Conservation (phyloP, 2,329 filamentous ascomycete genomes). For the Colletotrichum lindemuthianum region DNA sequence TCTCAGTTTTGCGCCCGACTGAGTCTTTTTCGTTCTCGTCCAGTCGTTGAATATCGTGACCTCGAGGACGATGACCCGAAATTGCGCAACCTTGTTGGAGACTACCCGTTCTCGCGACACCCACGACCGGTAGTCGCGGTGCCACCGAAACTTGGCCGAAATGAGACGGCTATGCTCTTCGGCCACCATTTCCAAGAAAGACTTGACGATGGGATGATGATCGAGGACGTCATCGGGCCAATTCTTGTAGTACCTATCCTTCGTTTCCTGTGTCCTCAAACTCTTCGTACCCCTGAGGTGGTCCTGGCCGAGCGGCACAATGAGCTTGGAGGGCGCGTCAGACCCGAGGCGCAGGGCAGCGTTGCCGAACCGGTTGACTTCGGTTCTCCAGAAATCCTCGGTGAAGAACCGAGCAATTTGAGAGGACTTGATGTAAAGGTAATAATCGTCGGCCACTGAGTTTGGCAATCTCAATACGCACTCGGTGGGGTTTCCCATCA, state of each 20-base stretch:
- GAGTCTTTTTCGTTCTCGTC: no score
- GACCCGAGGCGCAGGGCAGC: conserved; percentile 33
- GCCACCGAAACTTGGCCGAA: not conserved
- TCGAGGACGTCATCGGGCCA: not conserved
- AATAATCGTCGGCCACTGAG: not conserved
- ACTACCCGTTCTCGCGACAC: no score
- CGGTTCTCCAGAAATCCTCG: conserved; percentile 41
- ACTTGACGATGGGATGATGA: not conserved
- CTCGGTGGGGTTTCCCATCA: not conserved
- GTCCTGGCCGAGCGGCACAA: not conserved
- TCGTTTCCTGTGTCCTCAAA: not conserved
- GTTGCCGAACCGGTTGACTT: conserved; percentile 40
- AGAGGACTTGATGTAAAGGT: not conserved
- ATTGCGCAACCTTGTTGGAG: not conserved
- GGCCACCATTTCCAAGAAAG: not conserved
- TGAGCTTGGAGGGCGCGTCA: conserved; percentile 1
- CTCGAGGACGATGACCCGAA: not conserved
- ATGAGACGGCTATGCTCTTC: not conserved
- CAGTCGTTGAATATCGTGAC: not conserved
- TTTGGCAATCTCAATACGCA: not conserved
- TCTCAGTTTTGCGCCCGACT: not conserved
- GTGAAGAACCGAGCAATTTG: conserved; percentile 37
- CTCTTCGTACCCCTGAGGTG: not conserved
- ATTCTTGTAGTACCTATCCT: not conserved
- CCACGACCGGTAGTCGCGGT: not conserved